Evolutionary conservation across 306 rosid genomes (phyloP).

Genomic region (Morella rubra): DNA sequence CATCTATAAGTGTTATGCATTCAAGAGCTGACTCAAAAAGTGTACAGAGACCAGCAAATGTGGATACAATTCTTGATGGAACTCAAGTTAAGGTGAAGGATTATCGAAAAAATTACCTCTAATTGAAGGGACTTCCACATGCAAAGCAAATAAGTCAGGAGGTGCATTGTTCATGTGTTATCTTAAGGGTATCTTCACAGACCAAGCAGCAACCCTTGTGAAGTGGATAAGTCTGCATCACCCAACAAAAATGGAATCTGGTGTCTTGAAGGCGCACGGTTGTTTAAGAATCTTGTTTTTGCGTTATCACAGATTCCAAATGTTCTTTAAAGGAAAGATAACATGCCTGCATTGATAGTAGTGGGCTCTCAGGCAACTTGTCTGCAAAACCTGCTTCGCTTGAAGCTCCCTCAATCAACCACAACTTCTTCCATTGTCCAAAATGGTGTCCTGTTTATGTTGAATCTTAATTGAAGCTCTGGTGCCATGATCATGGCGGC

Average conservation of each 20-base stretch:
- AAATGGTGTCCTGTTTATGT: conserved; percentile 19
- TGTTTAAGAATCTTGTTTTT: not conserved
- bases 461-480: not conserved
- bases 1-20: no score
- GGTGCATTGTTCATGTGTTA: no score
- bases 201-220: not conserved
- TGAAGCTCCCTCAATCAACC: conserved; percentile 5
- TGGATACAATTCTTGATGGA: no score
- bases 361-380: conserved; percentile 18
- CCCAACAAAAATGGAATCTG: conserved; percentile 34
- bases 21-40: no score
- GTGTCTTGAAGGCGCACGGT: conserved; percentile 19
- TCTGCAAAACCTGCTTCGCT: not conserved
- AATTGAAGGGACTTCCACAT: no score
- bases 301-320: conserved; percentile 23
- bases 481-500: conserved; percentile 9
- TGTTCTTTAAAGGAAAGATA: conserved; percentile 27
- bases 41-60: no score
- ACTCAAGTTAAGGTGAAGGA: no score
- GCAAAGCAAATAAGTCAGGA: no score
- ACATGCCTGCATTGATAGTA: conserved; percentile 15
- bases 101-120: no score
- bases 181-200: no score
- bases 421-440: not conserved
- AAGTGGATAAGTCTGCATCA: not conserved